Base-by-base conservation (phyloP, 176 grass and related monocot species). In the Aegilops longissima region DNA sequence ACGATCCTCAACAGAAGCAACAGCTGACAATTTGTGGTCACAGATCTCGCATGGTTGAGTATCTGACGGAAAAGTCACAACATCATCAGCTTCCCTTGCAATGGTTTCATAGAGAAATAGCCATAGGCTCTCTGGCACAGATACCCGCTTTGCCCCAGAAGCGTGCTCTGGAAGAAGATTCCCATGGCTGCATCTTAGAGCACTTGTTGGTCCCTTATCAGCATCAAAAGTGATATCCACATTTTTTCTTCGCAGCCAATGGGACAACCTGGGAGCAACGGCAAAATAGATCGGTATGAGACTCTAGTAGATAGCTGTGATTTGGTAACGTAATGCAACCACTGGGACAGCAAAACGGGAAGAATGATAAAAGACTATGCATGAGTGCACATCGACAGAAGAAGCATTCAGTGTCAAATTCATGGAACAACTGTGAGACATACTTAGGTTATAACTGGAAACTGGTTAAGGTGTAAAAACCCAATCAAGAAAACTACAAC, bases 171-270 rank as follows among this genome's bases (percentile, higher is more conserved):
- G 97, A 82, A 99, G 87, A 89, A 99, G 90, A 78, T 73, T 35
- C 61, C 94, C 97, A 84, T 99, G 97, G 27, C 87, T 73, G 73
- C 97, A 99, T 83, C 21, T 86, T 76, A 99, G 94, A 85, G 89
- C 88, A 86, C 71, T 79, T 52, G 97, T 97, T 58, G 97, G 97
- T 35, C 92, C 97, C 88, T 78, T 86, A 73, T 99, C 97, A 88
- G 29, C 86, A 80, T 93, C 92, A 65, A 86, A 91, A 80, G 84
- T 80, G 66, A 71, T 88, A 79, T 99, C 94, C 69, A 85, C 66
- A 88, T 90, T 93, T 90, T 99, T 99, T 65, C 89, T 99, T 34
- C 92, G 89, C 83, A 99, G 36, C 97, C 97, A 99, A 66, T 94
- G 92, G 77, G 66, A 42, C 85, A 99, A 92, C 97, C 97, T 97